Conservation (phyloP, 176 grass and related monocot genomes). For the Alopecurus myosuroides region DNA sequence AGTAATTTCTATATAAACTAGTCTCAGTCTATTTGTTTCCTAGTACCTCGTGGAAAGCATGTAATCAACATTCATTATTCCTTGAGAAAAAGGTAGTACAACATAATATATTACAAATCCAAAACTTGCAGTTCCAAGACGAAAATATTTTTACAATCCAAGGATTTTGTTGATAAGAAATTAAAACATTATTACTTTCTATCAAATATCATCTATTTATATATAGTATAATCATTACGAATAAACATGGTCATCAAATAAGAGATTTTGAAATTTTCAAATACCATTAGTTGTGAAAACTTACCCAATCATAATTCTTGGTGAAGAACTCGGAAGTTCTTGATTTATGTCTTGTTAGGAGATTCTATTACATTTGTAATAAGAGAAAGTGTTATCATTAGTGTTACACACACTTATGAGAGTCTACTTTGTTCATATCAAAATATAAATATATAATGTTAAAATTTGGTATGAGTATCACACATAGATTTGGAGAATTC, state of each 20-base stretch:
- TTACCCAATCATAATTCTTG: constrained; percentile 64
- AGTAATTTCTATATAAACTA: neutral
- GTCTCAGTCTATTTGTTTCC: neutral
- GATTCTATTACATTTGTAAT: constrained; percentile 33
- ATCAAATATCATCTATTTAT: neutral
- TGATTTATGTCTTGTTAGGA: constrained; percentile 55
- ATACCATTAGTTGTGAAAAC: neutral
- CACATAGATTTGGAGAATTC: neutral
- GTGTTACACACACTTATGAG: neutral
- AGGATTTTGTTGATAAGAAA: neutral
- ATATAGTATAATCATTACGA: neutral
- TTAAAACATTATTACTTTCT: neutral
- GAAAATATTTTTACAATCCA: no score
- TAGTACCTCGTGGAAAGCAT: neutral
- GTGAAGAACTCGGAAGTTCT: constrained; percentile 41
- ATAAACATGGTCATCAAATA: neutral
- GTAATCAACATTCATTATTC: neutral
- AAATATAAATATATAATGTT: no score
- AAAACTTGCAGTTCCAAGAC: neutral
- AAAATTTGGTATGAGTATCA: neutral
- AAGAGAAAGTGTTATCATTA: neutral
- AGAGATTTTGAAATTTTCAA: neutral
- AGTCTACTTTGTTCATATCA: neutral
- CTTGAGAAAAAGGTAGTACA: neutral
- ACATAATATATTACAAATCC: neutral